These are phyloP conservation scores for Ustilago cynodontis DNA, from an alignment of 1,284 basidiomycete species.

Conservation along the genomic window DNA sequence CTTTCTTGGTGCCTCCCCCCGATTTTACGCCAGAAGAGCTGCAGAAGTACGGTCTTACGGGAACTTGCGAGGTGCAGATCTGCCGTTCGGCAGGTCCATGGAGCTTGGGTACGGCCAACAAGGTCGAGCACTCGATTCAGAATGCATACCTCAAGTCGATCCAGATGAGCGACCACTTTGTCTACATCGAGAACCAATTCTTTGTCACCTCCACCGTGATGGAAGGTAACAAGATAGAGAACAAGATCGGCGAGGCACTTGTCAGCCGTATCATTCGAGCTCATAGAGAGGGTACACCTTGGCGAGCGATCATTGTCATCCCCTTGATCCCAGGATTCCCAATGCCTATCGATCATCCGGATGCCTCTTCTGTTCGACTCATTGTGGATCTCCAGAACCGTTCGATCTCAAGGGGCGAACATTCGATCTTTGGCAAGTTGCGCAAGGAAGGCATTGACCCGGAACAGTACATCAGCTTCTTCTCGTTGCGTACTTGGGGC, in stretches of 20 bases:
- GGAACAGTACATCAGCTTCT: constrained; percentile 91
- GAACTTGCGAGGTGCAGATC: constrained; percentile 97
- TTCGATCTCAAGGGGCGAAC: constrained; percentile 86
- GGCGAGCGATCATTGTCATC: constrained; percentile 94
- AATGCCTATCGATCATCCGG: constrained; percentile 89
- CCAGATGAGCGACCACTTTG: constrained; percentile 84
- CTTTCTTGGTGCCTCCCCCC: constrained; percentile 91
- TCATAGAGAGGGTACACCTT: constrained; percentile 82
- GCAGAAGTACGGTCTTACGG: constrained; percentile 83
- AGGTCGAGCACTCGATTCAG: constrained; percentile 91
- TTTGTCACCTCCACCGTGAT: constrained; percentile 95
- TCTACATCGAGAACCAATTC: constrained; percentile 89
- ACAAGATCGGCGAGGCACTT: constrained; percentile 93
- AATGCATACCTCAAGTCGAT: constrained; percentile 93
- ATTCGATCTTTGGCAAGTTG: constrained; percentile 90
- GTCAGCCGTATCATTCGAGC: constrained; percentile 92
- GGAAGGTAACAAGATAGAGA: constrained; percentile 88
- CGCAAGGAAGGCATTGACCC: constrained; percentile 86
- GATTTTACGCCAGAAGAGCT: constrained; percentile 90
- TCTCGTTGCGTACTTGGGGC: constrained; percentile 92
- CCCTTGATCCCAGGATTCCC: constrained; percentile 94
- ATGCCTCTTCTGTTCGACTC: constrained; percentile 84
- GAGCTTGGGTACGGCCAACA: constrained; percentile 90
- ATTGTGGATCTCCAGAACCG: constrained; percentile 75
- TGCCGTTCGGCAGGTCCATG: constrained; percentile 94